These are phyloP conservation scores for Geranomyces michiganensis DNA, from an alignment of 192 early-diverging fungal species.

Conservation along the genomic window DNA sequence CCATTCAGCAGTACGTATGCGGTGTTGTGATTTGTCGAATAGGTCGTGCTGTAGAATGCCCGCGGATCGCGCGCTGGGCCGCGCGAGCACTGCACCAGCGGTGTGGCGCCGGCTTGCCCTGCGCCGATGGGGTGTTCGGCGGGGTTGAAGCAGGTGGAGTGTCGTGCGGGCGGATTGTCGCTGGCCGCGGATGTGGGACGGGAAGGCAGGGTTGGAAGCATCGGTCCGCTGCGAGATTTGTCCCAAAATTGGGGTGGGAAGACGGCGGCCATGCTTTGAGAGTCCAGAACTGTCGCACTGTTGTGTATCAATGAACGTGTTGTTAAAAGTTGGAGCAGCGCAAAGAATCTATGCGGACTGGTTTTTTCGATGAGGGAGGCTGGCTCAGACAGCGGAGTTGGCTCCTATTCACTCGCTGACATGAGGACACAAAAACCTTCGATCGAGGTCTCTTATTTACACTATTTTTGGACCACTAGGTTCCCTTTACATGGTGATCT, in stretches of 20 bases:
- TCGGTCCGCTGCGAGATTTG: constrained; percentile 1
- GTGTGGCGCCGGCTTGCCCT: constrained; percentile 35
- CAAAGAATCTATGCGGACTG: too few relatives aligned
- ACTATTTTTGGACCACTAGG: too few relatives aligned
- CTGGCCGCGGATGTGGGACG: constrained; percentile 1
- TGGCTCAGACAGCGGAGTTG: too few relatives aligned
- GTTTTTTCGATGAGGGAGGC: too few relatives aligned
- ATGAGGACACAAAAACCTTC: too few relatives aligned
- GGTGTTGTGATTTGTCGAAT: constrained; percentile 46
- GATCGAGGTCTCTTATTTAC: too few relatives aligned
- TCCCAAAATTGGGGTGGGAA: neutral
- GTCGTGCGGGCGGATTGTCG: constrained; percentile 4
- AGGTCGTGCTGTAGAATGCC: constrained; percentile 45
- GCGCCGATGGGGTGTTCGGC: neutral
- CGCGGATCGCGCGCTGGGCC: constrained; percentile 41
- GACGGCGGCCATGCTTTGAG: too few relatives aligned
- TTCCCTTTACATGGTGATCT: too few relatives aligned
- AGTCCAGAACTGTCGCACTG: too few relatives aligned
- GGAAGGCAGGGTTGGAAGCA: neutral
- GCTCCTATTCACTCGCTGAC: too few relatives aligned
- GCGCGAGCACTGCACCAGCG: constrained; percentile 25
- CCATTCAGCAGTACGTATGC: neutral
- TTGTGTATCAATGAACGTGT: too few relatives aligned
- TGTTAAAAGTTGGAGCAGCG: too few relatives aligned
- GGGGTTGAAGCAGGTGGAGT: constrained; percentile 8